Evolutionary conservation across 2,329 filamentous ascomycete genomes (phyloP), one percentile per base, ranked within the genome.

Genomic region (Cryphonectria radicalis): DNA sequence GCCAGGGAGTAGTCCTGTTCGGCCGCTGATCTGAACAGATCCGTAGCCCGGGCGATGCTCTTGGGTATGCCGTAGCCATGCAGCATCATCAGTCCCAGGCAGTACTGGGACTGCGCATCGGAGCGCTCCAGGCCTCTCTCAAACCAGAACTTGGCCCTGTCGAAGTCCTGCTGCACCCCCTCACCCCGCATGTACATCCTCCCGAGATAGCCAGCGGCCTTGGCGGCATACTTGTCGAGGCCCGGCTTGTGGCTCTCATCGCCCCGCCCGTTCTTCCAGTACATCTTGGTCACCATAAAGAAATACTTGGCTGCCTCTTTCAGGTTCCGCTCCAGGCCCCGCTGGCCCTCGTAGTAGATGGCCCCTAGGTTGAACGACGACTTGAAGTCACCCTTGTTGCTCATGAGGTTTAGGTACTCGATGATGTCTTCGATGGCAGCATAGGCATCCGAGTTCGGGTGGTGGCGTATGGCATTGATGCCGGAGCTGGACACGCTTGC

Each of bases 401-500:
- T 94, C 86, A 97, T 92, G 59, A 97, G 86, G 76, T 97, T 93
- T 75, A 97, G 85, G 76, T 97, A 99, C 79, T 99, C 96, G 72
- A 99, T 90, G 22, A 98, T 92, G 80, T 99, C 95, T 76, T 97
- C 94, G 71, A 98, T 89, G 22, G 93, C 93, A 0, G 94, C 94
- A 77, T 97, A 92, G 0, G 92, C 89, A 78, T 96, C 93, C 3
- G 93, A 93, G 74, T 92, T 91, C 1, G 91, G 87, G 70, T 90
- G 90, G 28, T 90, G 89, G 74, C 91, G 90, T 77, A 91, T 88
- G 4, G 94, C 94, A 78, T 97, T 95, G 70, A 89, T 87, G 5
- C 96, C 96, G 0, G 96, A 92, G 78, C 94, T 98, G 35, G 92
- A 91, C 55, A 92, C 93, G 78, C 95, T 98, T 17, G 96, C 96